Conservation (phyloP, 106 monocot species). For the Dioscorea zingiberensis region DNA sequence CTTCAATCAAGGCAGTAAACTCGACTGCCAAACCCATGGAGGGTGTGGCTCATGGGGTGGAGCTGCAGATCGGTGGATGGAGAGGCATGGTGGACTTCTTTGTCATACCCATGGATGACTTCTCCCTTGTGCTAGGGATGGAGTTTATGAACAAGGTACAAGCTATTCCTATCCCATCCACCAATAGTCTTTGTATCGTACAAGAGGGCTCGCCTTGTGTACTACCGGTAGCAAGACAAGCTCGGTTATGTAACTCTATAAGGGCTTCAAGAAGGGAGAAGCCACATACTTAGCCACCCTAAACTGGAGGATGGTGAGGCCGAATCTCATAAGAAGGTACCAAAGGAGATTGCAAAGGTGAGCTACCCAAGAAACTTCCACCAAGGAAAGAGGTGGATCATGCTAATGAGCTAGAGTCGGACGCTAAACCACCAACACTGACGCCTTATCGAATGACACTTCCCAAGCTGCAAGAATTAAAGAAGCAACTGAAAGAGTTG, state of each 20-base stretch:
- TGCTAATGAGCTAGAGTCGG: neutral
- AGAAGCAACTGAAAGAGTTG: neutral
- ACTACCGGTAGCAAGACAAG: too few relatives aligned
- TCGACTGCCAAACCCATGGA: neutral
- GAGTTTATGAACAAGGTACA: too few relatives aligned
- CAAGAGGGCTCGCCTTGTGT: too few relatives aligned
- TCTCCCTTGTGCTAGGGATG: neutral
- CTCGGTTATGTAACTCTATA: neutral
- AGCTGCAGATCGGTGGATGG: too few relatives aligned
- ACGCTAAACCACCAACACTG: neutral
- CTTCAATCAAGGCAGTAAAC: neutral
- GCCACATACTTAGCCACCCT: neutral
- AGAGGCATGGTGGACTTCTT: too few relatives aligned
- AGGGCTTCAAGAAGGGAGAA: neutral
- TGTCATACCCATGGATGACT: too few relatives aligned
- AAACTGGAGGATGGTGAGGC: too few relatives aligned
- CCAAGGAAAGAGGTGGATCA: neutral
- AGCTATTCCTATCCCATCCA: neutral
- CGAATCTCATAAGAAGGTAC: neutral
- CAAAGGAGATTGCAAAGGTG: neutral
- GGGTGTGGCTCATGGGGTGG: too few relatives aligned
- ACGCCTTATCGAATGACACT: neutral
- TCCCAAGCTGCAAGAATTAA: neutral
- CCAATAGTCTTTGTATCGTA: neutral
- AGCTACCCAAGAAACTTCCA: neutral